Evolutionary conservation across 2,329 filamentous ascomycete species (phyloP).

Genomic region (Diplodia scrobiculata): DNA sequence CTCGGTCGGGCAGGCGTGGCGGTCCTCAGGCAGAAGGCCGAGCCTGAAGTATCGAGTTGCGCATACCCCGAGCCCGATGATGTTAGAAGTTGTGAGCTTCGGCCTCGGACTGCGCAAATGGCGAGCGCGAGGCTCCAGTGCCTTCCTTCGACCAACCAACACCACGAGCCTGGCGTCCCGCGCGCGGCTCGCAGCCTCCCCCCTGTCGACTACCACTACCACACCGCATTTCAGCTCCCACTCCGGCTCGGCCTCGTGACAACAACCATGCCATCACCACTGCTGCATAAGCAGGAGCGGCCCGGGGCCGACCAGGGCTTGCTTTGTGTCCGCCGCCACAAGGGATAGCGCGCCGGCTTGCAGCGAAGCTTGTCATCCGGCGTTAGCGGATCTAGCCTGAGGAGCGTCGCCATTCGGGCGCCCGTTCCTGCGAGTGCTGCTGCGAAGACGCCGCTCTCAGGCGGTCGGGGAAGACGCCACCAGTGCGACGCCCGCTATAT

Average conservation of each 20-base stretch:
- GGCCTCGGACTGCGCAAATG: background rate
- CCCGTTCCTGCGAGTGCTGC: too few species aligned
- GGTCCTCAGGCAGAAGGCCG: background rate
- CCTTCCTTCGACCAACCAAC: background rate
- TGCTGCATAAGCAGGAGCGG: slow-evolving; percentile 19
- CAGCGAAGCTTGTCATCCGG: slow-evolving; percentile 20
- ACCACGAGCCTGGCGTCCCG: background rate
- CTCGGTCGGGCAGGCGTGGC: too few species aligned
- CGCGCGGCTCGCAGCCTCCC: background rate
- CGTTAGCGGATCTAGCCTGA: slow-evolving; percentile 4
- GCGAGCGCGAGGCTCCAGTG: background rate
- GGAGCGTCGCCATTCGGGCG: background rate
- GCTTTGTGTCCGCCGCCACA: background rate
- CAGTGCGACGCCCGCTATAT: slow-evolving; percentile 2
- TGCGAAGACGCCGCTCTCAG: background rate
- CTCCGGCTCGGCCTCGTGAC: background rate
- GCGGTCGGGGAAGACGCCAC: background rate
- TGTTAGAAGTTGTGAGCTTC: background rate
- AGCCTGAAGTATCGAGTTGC: background rate
- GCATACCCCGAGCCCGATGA: background rate
- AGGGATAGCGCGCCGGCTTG: slow-evolving; percentile 9
- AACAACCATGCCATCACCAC: background rate
- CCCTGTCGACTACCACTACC: background rate
- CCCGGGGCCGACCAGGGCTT: background rate
- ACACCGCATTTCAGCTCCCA: slow-evolving; percentile 6